Base-by-base conservation (phyloP, 805 yeast species). In the Nakazawaea wickerhamii region DNA sequence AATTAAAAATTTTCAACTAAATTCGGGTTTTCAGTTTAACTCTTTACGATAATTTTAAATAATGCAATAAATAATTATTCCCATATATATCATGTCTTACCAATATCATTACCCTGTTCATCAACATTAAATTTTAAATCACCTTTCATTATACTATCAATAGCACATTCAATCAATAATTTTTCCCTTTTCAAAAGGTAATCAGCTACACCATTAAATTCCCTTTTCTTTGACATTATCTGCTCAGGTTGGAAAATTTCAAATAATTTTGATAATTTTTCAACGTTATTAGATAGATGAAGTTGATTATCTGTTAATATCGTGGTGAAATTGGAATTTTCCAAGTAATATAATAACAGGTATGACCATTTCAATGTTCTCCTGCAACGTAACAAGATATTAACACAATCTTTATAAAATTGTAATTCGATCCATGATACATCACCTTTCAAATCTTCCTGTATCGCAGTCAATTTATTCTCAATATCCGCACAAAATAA, bases 321-420 rank as follows among this genome's bases (percentile, higher is more conserved):
- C 28, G 71, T 68, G 8, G 81, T 74, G 43, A 73, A 72, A 45
- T 79, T 70, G 23, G 64, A 59, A 13, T 43, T 37, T 30, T 68
- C 71, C 26, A 88, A 65, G 57, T 80, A 86, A 55, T 65, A 91
- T 10, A 87, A 80, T 51, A 88, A 75, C 2, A 87, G 89, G 61
- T 86, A 90, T 0, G 96, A 79, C 97, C 98, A 93, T 65, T 88
- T 85, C 40, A 93, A 67, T 1, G 87, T 77, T 33, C 79, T 77
- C 45, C 98, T 69, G 6, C 95, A 85, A 44, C 71, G 72, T 23
- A 80, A 67, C 43, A 91, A 62, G 2, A 75, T 72, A 36, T 72
- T 70, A 31, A 85, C 79, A 30, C 91, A 79, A 41, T 85, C 91
- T 8, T 81, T 74, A 39, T 90, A 70, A 55, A 84, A 91, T 53